These are phyloP conservation scores for Sechiopsis laciniata DNA, from an alignment of 306 rosid genomes.

Conservation along the genomic window DNA sequence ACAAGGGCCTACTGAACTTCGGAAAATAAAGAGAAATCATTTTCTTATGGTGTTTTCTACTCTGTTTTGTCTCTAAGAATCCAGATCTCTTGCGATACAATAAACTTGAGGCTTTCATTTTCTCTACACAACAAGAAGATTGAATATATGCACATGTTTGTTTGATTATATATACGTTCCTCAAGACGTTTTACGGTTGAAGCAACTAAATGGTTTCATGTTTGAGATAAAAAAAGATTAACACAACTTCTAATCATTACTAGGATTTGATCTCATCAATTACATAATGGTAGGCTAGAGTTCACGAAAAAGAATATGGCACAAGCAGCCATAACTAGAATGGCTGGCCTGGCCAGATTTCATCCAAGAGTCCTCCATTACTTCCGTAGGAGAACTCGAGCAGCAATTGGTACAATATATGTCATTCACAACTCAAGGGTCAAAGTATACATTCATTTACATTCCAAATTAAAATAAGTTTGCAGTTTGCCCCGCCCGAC, in stretches of 20 bases:
- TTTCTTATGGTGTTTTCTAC: not conserved
- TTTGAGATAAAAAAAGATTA: not conserved
- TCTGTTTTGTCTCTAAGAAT: no score
- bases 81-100: no score
- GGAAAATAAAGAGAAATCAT: not conserved
- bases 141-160: not conserved
- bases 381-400: not conserved
- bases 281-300: not conserved
- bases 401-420: not conserved
- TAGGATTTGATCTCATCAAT: not conserved
- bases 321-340: not conserved
- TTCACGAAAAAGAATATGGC: conserved; percentile 9
- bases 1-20: not conserved
- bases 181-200: not conserved
- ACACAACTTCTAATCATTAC: not conserved
- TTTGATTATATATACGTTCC: not conserved
- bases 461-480: not conserved
- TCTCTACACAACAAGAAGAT: not conserved
- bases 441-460: not conserved
- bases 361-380: not conserved
- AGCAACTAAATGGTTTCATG: not conserved
- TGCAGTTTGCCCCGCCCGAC: not conserved
- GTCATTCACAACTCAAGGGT: not conserved
- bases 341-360: not conserved
- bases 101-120: conserved; percentile 9